Conservation (phyloP, 2,329 filamentous ascomycete species). For the Colletotrichum tropicale region DNA sequence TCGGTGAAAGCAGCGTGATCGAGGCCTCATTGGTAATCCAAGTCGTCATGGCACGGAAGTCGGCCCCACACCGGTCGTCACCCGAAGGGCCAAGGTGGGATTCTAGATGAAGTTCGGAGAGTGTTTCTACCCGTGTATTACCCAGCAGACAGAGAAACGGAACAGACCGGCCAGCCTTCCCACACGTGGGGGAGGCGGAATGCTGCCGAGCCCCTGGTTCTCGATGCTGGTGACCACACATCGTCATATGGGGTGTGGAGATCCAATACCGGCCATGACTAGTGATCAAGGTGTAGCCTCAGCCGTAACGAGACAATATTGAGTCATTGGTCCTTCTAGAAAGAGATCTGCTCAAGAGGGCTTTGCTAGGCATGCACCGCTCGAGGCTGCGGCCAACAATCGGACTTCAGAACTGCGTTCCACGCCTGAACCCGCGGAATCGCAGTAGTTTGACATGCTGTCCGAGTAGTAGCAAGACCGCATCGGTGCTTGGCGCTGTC, state of each 20-base stretch:
- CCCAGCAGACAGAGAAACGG: neutral
- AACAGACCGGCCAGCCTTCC: neutral
- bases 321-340: conserved; percentile 2
- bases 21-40: neutral
- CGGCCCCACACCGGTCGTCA: conserved; percentile 4
- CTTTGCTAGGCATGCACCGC: neutral
- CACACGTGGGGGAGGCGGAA: neutral
- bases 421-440: neutral
- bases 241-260: conserved; percentile 1
- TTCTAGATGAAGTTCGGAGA: neutral
- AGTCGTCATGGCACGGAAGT: conserved; percentile 2
- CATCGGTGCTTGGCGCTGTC: neutral
- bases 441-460: neutral
- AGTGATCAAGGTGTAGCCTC: neutral
- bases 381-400: neutral
- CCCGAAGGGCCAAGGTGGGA: neutral
- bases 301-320: neutral
- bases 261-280: neutral
- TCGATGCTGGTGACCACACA: neutral
- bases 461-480: neutral
- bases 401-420: neutral
- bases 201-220: neutral
- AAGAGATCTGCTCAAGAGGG: neutral
- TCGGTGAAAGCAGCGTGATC: neutral
- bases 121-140: neutral